phyloP scores from a whole-genome alignment of 2,329 filamentous ascomycete species.

The Pestalotiopsis sp. region DNA sequence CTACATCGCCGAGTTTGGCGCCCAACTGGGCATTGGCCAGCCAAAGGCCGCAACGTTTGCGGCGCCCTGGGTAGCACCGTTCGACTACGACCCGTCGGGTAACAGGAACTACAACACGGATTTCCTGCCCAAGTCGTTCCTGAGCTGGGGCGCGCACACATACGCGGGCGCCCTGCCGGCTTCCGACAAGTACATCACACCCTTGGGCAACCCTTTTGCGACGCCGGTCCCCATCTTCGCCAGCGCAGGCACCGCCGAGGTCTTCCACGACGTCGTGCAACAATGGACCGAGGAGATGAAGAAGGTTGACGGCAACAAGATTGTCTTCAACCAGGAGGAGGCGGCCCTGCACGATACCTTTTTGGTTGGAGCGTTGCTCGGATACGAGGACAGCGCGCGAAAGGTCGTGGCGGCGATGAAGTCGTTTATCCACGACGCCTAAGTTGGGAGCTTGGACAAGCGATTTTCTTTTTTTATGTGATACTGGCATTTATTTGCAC shows the following conservation, averaged over 20 bases:
- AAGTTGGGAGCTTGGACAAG: neutral
- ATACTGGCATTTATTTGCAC: no score
- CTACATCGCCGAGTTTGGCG: constrained; percentile 45
- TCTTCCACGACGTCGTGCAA: constrained; percentile 41
- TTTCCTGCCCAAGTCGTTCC: constrained; percentile 3
- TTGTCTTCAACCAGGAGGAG: constrained; percentile 39
- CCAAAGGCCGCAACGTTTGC: constrained; percentile 41
- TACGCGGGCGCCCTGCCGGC: constrained; percentile 31
- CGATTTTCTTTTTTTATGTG: no score
- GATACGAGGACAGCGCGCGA: constrained; percentile 32
- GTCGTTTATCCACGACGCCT: constrained; percentile 19
- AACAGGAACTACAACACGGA: constrained; percentile 15
- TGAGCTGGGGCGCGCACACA: neutral
- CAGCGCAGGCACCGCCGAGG: constrained; percentile 40
- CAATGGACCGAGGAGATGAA: constrained; percentile 39
- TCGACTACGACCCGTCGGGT: constrained; percentile 5
- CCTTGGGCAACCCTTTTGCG: constrained; percentile 40
- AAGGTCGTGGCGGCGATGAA: constrained; percentile 24
- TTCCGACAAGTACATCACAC: constrained; percentile 31
- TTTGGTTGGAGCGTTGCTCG: constrained; percentile 18
- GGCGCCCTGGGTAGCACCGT: constrained; percentile 29
- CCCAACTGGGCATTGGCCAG: constrained; percentile 29
- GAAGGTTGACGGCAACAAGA: constrained; percentile 38
- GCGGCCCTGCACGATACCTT: constrained; percentile 46
- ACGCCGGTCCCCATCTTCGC: constrained; percentile 43